A percentile compares a stretch with the other conserved stretches of the same genome.
phyloP scores from a whole-genome alignment of 176 grass and related monocot genomes.

The Canna indica region DNA sequence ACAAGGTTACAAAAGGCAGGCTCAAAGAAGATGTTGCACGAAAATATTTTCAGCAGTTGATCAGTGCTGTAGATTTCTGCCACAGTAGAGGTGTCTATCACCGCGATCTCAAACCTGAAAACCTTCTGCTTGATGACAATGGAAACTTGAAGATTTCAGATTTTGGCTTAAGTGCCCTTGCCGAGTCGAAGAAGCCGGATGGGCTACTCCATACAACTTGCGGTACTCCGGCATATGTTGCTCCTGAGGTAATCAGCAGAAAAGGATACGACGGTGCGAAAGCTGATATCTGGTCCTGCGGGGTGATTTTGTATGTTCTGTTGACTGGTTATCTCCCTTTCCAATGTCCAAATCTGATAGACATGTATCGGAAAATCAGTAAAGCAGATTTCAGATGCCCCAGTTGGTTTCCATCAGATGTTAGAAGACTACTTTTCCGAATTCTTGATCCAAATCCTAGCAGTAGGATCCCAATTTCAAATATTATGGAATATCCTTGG shows the following conservation, averaged over 20 bases:
- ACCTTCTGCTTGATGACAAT: conserved; percentile 1
- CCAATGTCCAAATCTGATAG: neutral
- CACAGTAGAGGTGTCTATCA: conserved; percentile 8
- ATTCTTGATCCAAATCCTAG: neutral
- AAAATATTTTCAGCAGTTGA: conserved; percentile 5
- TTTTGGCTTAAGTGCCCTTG: conserved; percentile 7
- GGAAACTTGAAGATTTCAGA: conserved; percentile 1
- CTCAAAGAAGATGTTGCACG: conserved; percentile 4
- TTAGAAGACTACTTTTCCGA: neutral
- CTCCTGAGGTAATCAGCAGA: conserved; percentile 4
- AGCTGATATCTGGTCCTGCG: conserved; percentile 5
- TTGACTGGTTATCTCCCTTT: conserved; percentile 2
- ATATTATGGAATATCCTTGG: neutral
- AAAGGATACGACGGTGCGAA: conserved; percentile 5
- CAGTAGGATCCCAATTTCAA: neutral
- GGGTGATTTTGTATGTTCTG: neutral
- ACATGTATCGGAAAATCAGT: neutral
- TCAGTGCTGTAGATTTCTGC: neutral
- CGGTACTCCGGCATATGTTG: conserved; percentile 5
- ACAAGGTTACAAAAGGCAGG: neutral
- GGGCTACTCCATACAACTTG: conserved; percentile 1
- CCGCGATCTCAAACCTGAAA: conserved; percentile 5
- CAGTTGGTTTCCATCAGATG: neutral
- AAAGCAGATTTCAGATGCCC: conserved; percentile 4
- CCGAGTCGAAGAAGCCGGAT: neutral